These are phyloP conservation scores for Nigrospora sphaerica DNA, from an alignment of 2,329 filamentous ascomycete species.

Conservation along the genomic window DNA sequence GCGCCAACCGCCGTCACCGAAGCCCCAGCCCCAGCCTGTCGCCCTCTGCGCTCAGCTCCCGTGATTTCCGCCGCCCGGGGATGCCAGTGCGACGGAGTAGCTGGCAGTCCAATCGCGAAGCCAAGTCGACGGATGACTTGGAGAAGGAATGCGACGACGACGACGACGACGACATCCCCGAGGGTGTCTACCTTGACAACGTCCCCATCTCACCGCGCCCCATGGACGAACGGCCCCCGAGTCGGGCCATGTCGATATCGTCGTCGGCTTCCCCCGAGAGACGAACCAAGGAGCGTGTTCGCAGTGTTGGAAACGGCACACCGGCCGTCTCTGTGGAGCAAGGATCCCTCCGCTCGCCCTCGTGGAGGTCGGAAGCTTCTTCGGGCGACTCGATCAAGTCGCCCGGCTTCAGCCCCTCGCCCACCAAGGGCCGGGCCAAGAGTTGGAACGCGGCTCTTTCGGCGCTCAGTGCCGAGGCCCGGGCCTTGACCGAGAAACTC, in stretches of 20 bases:
- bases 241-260: constrained; percentile 43
- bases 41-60: constrained; percentile 31
- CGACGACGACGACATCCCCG: constrained; percentile 71
- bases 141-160: constrained; percentile 73
- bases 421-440: constrained; percentile 51
- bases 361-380: constrained; percentile 39
- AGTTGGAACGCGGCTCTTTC: constrained; percentile 69
- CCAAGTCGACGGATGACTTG: constrained; percentile 63
- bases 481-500: constrained; percentile 69
- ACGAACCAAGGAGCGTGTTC: constrained; percentile 40
- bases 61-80: constrained; percentile 19
- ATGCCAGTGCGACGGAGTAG: constrained; percentile 49
- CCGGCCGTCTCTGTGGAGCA: constrained; percentile 51
- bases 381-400: constrained; percentile 24
- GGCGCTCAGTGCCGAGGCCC: constrained; percentile 65
- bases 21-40: constrained; percentile 43
- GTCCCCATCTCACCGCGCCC: constrained; percentile 74
- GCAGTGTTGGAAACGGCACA: constrained; percentile 58
- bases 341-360: constrained; percentile 51
- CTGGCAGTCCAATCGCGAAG: constrained; percentile 61
- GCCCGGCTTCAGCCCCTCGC: constrained; percentile 28
- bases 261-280: constrained; percentile 47
- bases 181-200: constrained; percentile 73
- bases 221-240: constrained; percentile 45
- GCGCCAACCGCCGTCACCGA: constrained; percentile 32